A percentile compares a stretch with the other conserved stretches of the same genome.
phyloP scores from a whole-genome alignment of 148 eudicot species.

The Arctostaphylos glauca region DNA sequence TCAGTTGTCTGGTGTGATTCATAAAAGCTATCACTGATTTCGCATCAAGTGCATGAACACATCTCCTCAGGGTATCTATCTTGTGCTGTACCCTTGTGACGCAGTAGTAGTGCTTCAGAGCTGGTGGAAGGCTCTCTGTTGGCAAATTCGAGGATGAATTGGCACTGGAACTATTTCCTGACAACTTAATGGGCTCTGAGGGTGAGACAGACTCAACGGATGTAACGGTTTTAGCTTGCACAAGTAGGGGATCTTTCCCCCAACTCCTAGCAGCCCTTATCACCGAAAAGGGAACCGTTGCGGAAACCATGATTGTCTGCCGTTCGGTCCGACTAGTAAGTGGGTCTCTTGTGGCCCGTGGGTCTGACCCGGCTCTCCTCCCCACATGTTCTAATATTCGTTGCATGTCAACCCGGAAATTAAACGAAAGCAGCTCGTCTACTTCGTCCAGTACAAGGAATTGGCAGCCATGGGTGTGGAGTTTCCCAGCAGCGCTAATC shows the following conservation, averaged over 20 bases:
- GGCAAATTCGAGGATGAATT: constrained; percentile 33
- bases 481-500: constrained; percentile 82
- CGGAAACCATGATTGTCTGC: constrained; percentile 88
- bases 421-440: constrained; percentile 79
- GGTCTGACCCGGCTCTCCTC: constrained; percentile 51
- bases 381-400: constrained; percentile 92
- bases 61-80: constrained; percentile 77
- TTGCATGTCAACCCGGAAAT: constrained; percentile 90
- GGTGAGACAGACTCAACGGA: constrained; percentile 53
- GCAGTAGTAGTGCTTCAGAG: constrained; percentile 71
- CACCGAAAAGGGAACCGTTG: constrained; percentile 90
- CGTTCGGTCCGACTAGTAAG: constrained; percentile 36
- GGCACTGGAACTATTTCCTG: constrained; percentile 28
- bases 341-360: constrained; percentile 18
- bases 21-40: constrained; percentile 78
- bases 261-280: constrained; percentile 83
- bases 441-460: constrained; percentile 85
- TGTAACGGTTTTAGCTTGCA: constrained; percentile 65
- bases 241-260: constrained; percentile 75
- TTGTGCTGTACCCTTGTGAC: constrained; percentile 71
- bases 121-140: constrained; percentile 73
- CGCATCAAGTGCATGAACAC: constrained; percentile 82
- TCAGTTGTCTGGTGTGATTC: constrained; percentile 82
- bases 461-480: constrained; percentile 76
- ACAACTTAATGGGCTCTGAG: constrained; percentile 35